A percentile compares a stretch with the other conserved stretches of the same genome.
Conservation (phyloP, 495 filamentous ascomycete genomes). For the Tuber borchii region DNA sequence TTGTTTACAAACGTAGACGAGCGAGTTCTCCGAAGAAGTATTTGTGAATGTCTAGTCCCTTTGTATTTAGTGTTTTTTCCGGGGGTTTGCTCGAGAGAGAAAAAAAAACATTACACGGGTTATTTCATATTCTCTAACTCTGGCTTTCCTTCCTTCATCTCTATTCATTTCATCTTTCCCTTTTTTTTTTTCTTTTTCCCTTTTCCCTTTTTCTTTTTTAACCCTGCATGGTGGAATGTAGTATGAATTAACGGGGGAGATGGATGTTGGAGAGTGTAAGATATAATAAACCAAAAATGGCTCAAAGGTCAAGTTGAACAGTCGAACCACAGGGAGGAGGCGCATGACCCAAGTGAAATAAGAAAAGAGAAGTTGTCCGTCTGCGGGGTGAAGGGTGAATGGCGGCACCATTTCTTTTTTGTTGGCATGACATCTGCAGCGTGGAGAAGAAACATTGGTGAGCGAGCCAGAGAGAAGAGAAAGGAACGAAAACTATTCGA, state of each 20-base stretch:
- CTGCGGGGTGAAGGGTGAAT: constrained; percentile 1
- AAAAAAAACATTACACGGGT: neutral
- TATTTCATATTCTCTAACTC: neutral
- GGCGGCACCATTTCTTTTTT: neutral
- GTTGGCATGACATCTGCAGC: constrained; percentile 1
- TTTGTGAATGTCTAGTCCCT: constrained; percentile 50
- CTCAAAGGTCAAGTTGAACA: neutral
- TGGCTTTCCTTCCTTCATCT: neutral
- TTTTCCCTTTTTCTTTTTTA: neutral
- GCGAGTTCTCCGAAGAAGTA: constrained; percentile 83
- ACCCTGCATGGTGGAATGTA: neutral
- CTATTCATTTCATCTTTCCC: neutral
- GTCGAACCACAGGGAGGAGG: neutral
- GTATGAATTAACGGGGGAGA: constrained; percentile 1
- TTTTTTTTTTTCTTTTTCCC: neutral
- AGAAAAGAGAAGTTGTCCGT: neutral
- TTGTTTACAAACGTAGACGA: constrained; percentile 75
- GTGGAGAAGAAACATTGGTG: constrained; percentile 5
- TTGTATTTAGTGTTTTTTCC: neutral
- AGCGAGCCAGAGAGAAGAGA: neutral
- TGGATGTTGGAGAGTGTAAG: neutral
- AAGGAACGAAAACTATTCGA: neutral
- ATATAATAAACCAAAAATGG: constrained; percentile 1
- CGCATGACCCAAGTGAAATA: constrained; percentile 4
- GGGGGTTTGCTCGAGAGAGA: neutral